These are phyloP conservation scores for Scedosporium minutisporum DNA, from an alignment of 2,329 filamentous ascomycete species.

Conservation along the genomic window DNA sequence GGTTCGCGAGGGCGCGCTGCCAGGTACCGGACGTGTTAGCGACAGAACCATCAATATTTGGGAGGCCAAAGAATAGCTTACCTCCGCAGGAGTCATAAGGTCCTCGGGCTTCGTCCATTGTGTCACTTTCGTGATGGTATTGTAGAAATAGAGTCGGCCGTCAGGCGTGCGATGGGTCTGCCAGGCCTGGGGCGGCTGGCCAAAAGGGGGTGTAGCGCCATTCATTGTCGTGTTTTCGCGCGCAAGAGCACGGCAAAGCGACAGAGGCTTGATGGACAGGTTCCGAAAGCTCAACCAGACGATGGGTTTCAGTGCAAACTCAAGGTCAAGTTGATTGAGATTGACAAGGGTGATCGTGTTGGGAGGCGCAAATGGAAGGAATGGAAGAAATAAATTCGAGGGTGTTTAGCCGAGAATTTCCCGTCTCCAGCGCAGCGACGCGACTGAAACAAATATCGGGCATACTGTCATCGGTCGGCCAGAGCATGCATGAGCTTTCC, in stretches of 20 bases:
- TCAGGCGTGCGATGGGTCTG: constrained; percentile 73
- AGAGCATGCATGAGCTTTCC: too few species aligned
- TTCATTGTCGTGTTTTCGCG: constrained; percentile 39
- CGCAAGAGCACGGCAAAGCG: not conserved
- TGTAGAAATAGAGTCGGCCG: constrained; percentile 86
- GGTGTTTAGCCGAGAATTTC: not conserved
- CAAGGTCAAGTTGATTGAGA: not conserved
- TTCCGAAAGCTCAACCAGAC: not conserved
- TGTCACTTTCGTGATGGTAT: constrained; percentile 73
- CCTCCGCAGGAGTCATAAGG: constrained; percentile 75
- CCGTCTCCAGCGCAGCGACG: not conserved
- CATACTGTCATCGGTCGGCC: too few species aligned
- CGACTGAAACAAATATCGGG: too few species aligned
- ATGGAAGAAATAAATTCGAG: not conserved
- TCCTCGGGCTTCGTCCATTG: constrained; percentile 93
- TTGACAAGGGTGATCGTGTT: not conserved
- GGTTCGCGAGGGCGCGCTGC: constrained; percentile 68
- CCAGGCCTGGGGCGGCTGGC: constrained; percentile 54
- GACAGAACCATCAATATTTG: not conserved
- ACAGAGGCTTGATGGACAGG: not conserved
- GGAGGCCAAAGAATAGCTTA: constrained; percentile 25
- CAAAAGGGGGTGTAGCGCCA: constrained; percentile 35
- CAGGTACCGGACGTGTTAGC: not conserved
- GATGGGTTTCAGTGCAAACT: not conserved
- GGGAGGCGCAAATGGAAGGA: not conserved